Percentiles rank a stretch among this genome's conserved stretches.
Conservation (phyloP, 2,329 filamentous ascomycete species). For the Fusarium austroafricanum region DNA sequence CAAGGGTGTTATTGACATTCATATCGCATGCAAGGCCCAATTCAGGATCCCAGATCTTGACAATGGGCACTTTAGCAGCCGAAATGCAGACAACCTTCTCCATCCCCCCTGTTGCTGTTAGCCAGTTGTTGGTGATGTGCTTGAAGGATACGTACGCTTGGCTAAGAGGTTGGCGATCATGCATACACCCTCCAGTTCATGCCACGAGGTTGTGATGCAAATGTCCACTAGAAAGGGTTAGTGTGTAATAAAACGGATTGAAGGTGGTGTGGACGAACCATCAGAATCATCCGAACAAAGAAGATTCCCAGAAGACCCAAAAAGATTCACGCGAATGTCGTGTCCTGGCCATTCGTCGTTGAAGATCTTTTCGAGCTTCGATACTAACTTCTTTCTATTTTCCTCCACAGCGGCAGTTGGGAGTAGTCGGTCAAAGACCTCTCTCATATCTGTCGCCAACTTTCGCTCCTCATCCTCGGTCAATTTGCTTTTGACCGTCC, state of each 20-base stretch:
- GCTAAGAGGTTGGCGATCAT: constrained; percentile 87
- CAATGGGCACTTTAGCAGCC: constrained; percentile 95
- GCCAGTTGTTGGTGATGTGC: neutral
- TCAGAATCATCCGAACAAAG: constrained; percentile 96
- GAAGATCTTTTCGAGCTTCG: constrained; percentile 87
- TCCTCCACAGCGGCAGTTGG: constrained; percentile 83
- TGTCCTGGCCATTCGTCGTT: constrained; percentile 93
- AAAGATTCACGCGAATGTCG: constrained; percentile 90
- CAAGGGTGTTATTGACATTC: constrained; percentile 98
- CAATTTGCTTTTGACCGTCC: constrained; percentile 78
- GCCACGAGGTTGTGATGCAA: constrained; percentile 93
- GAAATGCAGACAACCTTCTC: constrained; percentile 95
- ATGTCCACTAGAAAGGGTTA: constrained; percentile 79
- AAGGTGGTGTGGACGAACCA: constrained; percentile 67
- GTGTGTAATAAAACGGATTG: constrained; percentile 1
- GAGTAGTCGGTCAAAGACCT: constrained; percentile 85
- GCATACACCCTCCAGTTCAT: constrained; percentile 88
- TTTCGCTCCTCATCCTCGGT: constrained; percentile 78
- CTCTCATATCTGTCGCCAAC: constrained; percentile 84
- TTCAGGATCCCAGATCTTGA: constrained; percentile 98
- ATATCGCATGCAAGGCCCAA: constrained; percentile 91
- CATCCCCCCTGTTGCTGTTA: constrained; percentile 82
- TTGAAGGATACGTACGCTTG: constrained; percentile 72
- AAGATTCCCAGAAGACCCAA: constrained; percentile 97
- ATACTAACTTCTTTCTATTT: constrained; percentile 79